Evolutionary conservation across 108 stramenopile species (phyloP).

Genomic region (Conticribra guillardii): DNA sequence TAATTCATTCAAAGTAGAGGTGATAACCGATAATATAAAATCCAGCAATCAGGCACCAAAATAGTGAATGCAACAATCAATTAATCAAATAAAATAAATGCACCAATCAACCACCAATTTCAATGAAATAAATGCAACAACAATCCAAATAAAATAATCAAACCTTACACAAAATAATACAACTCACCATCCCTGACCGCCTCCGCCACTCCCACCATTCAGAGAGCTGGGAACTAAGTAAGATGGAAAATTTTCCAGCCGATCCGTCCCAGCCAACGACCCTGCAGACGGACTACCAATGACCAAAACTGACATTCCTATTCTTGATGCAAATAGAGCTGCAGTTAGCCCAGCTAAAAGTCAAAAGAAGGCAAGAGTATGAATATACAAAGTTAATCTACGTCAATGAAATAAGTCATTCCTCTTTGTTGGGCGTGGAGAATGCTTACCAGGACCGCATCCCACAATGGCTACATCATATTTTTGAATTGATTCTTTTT

Average conservation of each 20-base stretch:
- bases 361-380: background rate
- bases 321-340: slow-evolving; percentile 63
- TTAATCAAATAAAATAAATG: too few relatives aligned
- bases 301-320: slow-evolving; percentile 60
- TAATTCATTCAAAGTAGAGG: too few relatives aligned
- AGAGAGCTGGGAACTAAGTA: slow-evolving; percentile 17
- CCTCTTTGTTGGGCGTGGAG: too few relatives aligned
- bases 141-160: slow-evolving; percentile 46
- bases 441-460: slow-evolving; percentile 53
- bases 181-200: slow-evolving; percentile 50
- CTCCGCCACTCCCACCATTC: slow-evolving; percentile 12
- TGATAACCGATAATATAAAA: too few relatives aligned
- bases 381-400: background rate
- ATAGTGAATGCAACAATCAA: too few relatives aligned
- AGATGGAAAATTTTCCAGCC: slow-evolving; percentile 66
- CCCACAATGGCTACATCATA: slow-evolving; percentile 66
- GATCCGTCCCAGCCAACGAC: slow-evolving; percentile 51
- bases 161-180: slow-evolving; percentile 44
- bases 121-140: too few relatives aligned
- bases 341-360: slow-evolving; percentile 55
- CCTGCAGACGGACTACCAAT: slow-evolving; percentile 52
- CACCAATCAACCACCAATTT: too few relatives aligned
- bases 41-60: too few relatives aligned
- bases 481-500: background rate
- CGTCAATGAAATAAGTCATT: too few relatives aligned